Conservation (phyloP, 2,329 filamentous ascomycete species). For the Phaeosphaeriaceae sp. region DNA sequence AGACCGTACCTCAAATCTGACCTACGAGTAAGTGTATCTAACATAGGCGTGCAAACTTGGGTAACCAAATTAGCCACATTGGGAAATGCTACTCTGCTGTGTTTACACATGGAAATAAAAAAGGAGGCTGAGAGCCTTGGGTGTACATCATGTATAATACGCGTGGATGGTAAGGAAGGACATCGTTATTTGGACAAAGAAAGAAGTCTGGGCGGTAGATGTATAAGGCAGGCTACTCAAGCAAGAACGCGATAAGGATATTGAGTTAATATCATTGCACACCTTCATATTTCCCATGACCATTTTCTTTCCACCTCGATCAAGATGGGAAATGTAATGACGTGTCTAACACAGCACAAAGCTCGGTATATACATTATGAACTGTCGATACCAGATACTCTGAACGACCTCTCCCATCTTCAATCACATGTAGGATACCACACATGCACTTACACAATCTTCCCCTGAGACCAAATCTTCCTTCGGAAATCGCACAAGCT, state of each 20-base stretch:
- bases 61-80: too few relatives aligned
- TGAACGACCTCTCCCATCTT: not conserved
- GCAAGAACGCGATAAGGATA: too few relatives aligned
- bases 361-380: slow-evolving; percentile 1
- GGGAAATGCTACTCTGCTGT: too few relatives aligned
- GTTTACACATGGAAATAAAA: not conserved
- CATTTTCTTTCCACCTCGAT: not conserved
- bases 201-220: not conserved
- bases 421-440: too few relatives aligned
- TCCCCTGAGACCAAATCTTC: too few relatives aligned
- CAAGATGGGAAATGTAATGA: slow-evolving; percentile 10
- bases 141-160: slow-evolving; percentile 3
- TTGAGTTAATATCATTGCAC: too few relatives aligned
- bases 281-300: too few relatives aligned
- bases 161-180: slow-evolving; percentile 3
- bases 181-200: not conserved
- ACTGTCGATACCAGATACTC: not conserved
- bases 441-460: too few relatives aligned
- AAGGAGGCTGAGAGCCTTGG: slow-evolving; percentile 5
- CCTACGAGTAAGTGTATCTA: too few relatives aligned
- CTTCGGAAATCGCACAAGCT: too few relatives aligned
- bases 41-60: not conserved
- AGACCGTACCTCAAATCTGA: too few relatives aligned
- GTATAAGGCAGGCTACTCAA: not conserved
- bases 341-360: slow-evolving; percentile 5